phyloP scores from a whole-genome alignment of 2,329 filamentous ascomycete genomes.

The Talaromyces sp. region DNA sequence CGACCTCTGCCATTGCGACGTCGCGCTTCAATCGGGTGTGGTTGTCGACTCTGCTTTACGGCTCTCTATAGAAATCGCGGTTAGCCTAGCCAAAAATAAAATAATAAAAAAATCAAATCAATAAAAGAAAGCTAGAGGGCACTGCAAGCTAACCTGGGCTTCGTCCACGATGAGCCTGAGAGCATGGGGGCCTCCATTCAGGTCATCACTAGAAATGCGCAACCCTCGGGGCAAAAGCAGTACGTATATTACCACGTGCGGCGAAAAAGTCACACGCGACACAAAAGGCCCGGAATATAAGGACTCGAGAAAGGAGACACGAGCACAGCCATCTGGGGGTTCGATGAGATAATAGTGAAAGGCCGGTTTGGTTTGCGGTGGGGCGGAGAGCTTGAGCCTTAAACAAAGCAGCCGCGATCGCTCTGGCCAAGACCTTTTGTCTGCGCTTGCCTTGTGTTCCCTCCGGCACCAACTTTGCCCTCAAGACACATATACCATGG shows the following conservation, averaged over 20 bases:
- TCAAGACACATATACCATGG: constrained; percentile 36
- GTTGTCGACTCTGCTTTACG: not conserved
- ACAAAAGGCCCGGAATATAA: not conserved
- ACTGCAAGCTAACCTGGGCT: not conserved
- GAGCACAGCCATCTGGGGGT: not conserved
- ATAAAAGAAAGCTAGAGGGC: not conserved
- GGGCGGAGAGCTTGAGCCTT: constrained; percentile 8
- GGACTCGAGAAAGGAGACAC: not conserved
- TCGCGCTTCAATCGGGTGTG: not conserved
- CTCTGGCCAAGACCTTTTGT: not conserved
- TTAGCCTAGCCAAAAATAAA: not conserved
- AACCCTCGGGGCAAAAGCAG: not conserved
- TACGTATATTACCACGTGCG: not conserved
- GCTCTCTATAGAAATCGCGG: not conserved
- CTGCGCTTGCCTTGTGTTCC: not conserved
- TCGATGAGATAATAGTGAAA: not conserved
- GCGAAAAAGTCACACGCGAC: not conserved
- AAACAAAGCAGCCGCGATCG: not conserved
- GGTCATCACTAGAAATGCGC: not conserved
- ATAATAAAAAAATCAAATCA: not conserved
- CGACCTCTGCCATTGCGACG: constrained; percentile 30
- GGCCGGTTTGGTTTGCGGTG: constrained; percentile 3
- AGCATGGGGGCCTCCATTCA: constrained; percentile 5
- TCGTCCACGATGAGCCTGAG: constrained; percentile 6
- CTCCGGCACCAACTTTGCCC: not conserved